Base-by-base conservation (phyloP, 2,329 filamentous ascomycete genomes). In the Arthrobotrys sinensis region DNA sequence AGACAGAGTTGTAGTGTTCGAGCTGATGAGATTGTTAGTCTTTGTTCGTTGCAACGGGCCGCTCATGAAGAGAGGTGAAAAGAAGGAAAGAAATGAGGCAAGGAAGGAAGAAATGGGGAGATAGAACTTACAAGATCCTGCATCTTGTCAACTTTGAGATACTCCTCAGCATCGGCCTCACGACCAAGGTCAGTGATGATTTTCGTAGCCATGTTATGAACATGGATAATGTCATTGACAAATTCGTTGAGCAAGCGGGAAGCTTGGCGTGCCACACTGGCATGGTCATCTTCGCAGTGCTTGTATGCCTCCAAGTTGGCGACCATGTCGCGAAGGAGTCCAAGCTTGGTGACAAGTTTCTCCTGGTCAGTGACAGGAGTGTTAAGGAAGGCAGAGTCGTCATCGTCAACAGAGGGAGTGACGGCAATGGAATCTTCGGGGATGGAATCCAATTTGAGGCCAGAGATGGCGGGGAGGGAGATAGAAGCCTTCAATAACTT, bases 101-200 rank as follows among this genome's bases (percentile, higher is more conserved):
- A 38, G 8, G 8, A 8, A 38, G 8, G 12, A 8, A 10, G 36
- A 38, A 14, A 14, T 2, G 12, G 21, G 4, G n/a, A 32, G 24
- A 10, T 3, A n/a, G 12, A 46, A 52, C 72, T 55, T 60, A 70
- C 72, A 11, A 50, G 50, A 32, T 70, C 40, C n/a, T 76, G 36
- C 16, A 77, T 11, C 2, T 43, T 19, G 11, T 66, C 66, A 12
- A 57, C 19, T 6, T 46, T 57, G 57, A n/a, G 4, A 7, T 4
- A 24, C 5, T 24, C 14, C 5, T 3, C 6, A 10, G 12, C 6
- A 0, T 40, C 53, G 1, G 24, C 3, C 34, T 60, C 53, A 2
- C 16, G 34, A 5, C 16, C 7, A 2, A 70, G 19, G 1, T 66
- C 48, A 0, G 48, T 60, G 0, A 50, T 1, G 5, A 57, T 10